phyloP scores from a whole-genome alignment of 2,329 filamentous ascomycete species.

The Xylariales sp. region DNA sequence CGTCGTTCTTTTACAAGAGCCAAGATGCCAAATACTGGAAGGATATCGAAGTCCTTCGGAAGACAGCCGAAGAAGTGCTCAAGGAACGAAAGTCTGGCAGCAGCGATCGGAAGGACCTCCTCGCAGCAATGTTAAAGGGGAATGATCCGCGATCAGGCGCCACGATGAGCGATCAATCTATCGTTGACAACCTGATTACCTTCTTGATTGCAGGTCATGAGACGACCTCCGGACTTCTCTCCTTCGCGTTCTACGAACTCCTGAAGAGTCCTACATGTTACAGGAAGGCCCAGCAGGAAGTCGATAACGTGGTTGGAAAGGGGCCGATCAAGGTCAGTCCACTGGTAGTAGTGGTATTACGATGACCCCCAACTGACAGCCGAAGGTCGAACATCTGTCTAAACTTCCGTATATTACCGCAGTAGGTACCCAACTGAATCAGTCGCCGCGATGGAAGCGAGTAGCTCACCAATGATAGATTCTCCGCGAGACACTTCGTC shows the following conservation, averaged over 20 bases:
- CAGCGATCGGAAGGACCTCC: constrained; percentile 42
- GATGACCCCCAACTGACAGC: no score
- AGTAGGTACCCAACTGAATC: no score
- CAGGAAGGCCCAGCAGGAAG: constrained; percentile 59
- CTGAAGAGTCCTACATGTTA: constrained; percentile 58
- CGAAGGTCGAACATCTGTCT: constrained; percentile 51
- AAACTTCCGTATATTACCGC: constrained; percentile 64
- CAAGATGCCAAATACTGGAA: constrained; percentile 25
- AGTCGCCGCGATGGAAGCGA: no score
- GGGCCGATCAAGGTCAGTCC: constrained; percentile 39
- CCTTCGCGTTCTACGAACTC: constrained; percentile 62
- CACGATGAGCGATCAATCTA: constrained; percentile 38
- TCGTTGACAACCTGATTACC: constrained; percentile 49
- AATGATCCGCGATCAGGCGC: constrained; percentile 47
- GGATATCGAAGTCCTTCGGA: constrained; percentile 35
- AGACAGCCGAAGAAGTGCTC: constrained; percentile 39
- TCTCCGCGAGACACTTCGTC: constrained; percentile 59
- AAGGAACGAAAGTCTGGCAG: constrained; percentile 38
- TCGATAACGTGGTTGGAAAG: constrained; percentile 60
- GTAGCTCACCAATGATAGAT: constrained; percentile 19
- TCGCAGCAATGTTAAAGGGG: constrained; percentile 48
- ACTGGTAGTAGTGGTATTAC: no score
- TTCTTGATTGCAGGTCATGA: constrained; percentile 62
- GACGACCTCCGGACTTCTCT: constrained; percentile 63
- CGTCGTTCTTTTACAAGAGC: constrained; percentile 18